These are phyloP conservation scores for Penicillium olsonii DNA, from an alignment of 2,329 filamentous ascomycete genomes.

Conservation along the genomic window DNA sequence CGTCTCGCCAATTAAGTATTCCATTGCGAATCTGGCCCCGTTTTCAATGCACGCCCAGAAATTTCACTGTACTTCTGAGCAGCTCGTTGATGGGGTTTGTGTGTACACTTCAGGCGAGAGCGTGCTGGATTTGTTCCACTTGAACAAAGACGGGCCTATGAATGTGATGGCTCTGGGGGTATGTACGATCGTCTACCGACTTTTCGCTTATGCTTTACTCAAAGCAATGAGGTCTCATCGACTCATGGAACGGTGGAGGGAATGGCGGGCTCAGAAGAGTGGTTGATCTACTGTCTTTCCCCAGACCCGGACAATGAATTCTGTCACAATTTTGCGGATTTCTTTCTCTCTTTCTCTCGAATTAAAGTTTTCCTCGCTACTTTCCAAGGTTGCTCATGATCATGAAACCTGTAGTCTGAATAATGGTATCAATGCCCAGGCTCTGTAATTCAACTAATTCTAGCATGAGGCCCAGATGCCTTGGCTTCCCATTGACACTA, in stretches of 20 bases:
- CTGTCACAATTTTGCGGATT: background rate
- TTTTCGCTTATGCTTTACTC: conserved; percentile 50
- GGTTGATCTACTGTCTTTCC: background rate
- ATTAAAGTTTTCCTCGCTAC: too few species aligned
- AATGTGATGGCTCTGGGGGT: conserved; percentile 66
- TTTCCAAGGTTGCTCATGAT: too few species aligned
- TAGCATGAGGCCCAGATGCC: too few species aligned
- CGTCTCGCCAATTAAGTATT: conserved; percentile 70
- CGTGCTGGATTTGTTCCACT: conserved; percentile 66
- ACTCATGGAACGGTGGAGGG: conserved; percentile 23
- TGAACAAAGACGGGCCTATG: conserved; percentile 62
- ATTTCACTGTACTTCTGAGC: conserved; percentile 67
- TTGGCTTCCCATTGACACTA: too few species aligned
- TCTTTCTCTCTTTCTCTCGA: background rate
- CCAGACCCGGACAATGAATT: background rate
- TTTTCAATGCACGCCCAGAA: conserved; percentile 62
- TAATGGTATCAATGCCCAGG: too few species aligned
- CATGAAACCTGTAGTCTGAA: too few species aligned
- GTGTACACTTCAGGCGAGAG: conserved; percentile 67
- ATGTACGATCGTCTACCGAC: conserved; percentile 65
- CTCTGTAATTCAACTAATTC: too few species aligned
- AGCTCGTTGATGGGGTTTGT: conserved; percentile 62
- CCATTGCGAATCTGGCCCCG: conserved; percentile 65
- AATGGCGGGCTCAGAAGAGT: conserved; percentile 18
- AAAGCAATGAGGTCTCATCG: conserved; percentile 29